Conservation (phyloP, 805 yeast species). For the Saturnispora halmiae region DNA sequence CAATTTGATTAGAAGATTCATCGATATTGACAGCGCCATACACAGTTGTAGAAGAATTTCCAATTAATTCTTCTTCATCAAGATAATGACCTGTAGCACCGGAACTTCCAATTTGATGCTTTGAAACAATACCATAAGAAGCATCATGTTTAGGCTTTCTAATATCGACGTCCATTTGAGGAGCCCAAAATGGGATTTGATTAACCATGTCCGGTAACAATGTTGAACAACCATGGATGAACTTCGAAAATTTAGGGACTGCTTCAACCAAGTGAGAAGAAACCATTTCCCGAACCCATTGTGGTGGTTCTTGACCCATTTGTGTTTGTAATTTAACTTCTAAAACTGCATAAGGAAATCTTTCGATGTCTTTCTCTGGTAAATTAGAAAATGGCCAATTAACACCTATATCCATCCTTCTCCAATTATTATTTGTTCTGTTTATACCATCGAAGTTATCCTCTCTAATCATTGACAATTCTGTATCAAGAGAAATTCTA, state of each 20-base stretch:
- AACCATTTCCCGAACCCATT: slow-evolving; percentile 91
- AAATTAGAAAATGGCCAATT: slow-evolving; percentile 91
- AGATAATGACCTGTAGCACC: slow-evolving; percentile 42
- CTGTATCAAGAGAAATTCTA: slow-evolving; percentile 95
- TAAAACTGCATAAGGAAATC: slow-evolving; percentile 95
- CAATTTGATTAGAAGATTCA: slow-evolving; percentile 25
- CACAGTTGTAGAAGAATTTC: slow-evolving; percentile 2
- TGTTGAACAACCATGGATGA: slow-evolving; percentile 95
- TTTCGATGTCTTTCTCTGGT: slow-evolving; percentile 73
- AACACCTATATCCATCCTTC: slow-evolving; percentile 97
- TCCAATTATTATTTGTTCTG: slow-evolving; percentile 90
- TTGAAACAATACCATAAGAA: slow-evolving; percentile 55
- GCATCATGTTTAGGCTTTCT: slow-evolving; percentile 69
- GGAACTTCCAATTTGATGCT: slow-evolving; percentile 18
- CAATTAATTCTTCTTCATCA: slow-evolving; percentile 60
- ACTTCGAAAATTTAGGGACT: slow-evolving; percentile 94
- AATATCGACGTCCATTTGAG: slow-evolving; percentile 94
- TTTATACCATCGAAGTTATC: slow-evolving; percentile 91
- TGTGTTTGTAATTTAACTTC: slow-evolving; percentile 98
- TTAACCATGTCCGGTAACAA: slow-evolving; percentile 74
- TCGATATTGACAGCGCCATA: slow-evolving; percentile 28
- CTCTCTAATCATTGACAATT: slow-evolving; percentile 94
- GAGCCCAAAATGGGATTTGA: slow-evolving; percentile 92
- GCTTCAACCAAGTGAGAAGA: slow-evolving; percentile 93
- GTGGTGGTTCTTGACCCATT: slow-evolving; percentile 97